A percentile compares a stretch with the other conserved stretches of the same genome.
Evolutionary conservation across 1,284 basidiomycete genomes (phyloP).

Genomic region (Trichosporon sp.): DNA sequence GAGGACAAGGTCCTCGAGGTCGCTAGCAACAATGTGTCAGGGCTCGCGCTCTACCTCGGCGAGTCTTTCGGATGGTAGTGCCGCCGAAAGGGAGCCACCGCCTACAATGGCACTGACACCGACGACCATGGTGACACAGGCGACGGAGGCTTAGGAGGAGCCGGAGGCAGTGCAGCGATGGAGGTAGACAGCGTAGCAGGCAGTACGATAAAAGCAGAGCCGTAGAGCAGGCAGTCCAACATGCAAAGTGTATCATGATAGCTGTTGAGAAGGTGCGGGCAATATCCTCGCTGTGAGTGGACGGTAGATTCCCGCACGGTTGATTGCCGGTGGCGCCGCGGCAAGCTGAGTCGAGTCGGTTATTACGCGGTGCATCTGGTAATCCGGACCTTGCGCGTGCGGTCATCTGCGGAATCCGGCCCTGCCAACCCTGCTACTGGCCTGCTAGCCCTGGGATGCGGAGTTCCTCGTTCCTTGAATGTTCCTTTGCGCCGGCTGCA

Average conservation of each 20-base stretch:
- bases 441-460: background rate
- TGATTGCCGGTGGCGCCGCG: background rate
- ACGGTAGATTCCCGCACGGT: background rate
- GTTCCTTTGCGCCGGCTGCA: background rate
- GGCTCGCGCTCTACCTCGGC: constrained; percentile 46
- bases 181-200: background rate
- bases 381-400: too few species aligned
- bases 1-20: constrained; percentile 46
- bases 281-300: background rate
- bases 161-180: background rate
- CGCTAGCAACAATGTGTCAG: constrained; percentile 43
- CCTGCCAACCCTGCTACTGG: background rate
- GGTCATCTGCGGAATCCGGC: background rate
- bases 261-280: background rate
- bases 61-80: constrained; percentile 50
- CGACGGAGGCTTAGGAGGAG: background rate
- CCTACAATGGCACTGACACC: too few species aligned
- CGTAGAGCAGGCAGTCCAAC: background rate
- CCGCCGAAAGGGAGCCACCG: background rate
- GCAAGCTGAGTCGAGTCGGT: background rate
- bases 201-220: background rate
- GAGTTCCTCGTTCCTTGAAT: background rate
- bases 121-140: background rate
- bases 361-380: background rate
- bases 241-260: constrained; percentile 3